Base-by-base conservation (phyloP, 768 basidiomycete species). In the Phylloporus sp. region DNA sequence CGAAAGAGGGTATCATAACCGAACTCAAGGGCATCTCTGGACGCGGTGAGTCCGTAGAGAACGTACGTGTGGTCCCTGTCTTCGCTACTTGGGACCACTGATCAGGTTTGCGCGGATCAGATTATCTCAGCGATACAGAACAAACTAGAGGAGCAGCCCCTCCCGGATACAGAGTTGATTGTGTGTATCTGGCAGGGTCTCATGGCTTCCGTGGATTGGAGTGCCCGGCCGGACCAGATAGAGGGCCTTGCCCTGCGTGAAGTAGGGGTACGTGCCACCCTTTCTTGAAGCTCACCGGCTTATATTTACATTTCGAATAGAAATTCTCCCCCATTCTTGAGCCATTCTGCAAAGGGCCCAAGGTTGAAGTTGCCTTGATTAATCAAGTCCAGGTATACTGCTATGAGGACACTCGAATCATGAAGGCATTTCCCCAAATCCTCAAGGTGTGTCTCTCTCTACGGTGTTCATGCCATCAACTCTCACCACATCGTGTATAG, bases 301-400 rank as follows among this genome's bases (percentile, higher is more conserved):
- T 16, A 42, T 27, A 24, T 12, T 36, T 24, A 6, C 32, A n/a
- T 15, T 5, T 16, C 13, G 45, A n/a, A 26, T 65, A 97, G 92
- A 86, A 84, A 80, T 87, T 84, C 66, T 79, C 88, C 10, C 80
- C 88, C 13, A 81, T 97, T 52, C 76, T 99, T 47, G 91, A 94
- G 71, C 84, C 91, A 28, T 99, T 99, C 77, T 91, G 87, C 65
- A 80, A 82, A 53, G 82, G 85, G 47, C 81, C 92, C 18, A 95
- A 95, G 72, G 89, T 91, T 20, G 84, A 99, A 72, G 90, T 99
- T 32, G 84, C 89, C 28, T 80, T 99, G 49, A 93, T 99, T 72
- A 98, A 98, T 69, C 81, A 87, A 46, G 91, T 95, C 6, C 95
- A 99, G 74, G 79, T 91, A 57, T 91, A 95, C 74, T 95, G 91